Evolutionary conservation across 495 filamentous ascomycete species (phyloP).

Genomic region (Tetracladium setigerum): DNA sequence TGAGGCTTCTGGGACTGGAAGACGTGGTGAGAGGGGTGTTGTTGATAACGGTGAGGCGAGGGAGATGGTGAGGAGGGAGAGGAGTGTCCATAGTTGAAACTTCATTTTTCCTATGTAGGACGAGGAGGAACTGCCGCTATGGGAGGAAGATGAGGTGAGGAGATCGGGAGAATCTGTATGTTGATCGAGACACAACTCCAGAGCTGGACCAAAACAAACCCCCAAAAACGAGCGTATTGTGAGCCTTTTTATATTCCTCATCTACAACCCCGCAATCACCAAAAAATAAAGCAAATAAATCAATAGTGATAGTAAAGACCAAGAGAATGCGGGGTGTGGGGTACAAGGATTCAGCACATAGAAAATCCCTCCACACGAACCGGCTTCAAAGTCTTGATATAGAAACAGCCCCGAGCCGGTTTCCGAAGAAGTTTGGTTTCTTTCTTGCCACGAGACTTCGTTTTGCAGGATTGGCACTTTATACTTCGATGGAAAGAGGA

Average conservation of each 20-base stretch:
- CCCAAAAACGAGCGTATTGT: background rate
- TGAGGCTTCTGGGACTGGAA: constrained; percentile 6
- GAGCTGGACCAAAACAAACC: background rate
- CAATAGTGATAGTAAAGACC: background rate
- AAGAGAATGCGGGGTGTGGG: background rate
- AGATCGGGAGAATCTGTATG: background rate
- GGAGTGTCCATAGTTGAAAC: constrained; percentile 1
- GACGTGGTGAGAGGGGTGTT: constrained; percentile 2
- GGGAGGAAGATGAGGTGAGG: background rate
- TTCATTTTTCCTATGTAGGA: background rate
- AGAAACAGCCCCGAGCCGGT: too few species aligned
- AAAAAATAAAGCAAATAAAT: background rate
- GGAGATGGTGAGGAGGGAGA: constrained; percentile 9
- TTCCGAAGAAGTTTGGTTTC: too few species aligned
- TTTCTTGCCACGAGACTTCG: too few species aligned
- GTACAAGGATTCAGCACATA: background rate
- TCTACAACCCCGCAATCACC: background rate
- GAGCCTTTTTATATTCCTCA: background rate
- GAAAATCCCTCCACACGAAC: too few species aligned
- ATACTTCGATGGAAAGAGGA: too few species aligned
- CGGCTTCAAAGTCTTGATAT: too few species aligned
- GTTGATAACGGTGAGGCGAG: constrained; percentile 6
- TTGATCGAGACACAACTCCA: background rate
- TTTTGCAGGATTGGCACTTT: too few species aligned
- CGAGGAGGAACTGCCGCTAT: background rate